Conservation (phyloP, 2,329 filamentous ascomycete species). For the Fusarium sororula region DNA sequence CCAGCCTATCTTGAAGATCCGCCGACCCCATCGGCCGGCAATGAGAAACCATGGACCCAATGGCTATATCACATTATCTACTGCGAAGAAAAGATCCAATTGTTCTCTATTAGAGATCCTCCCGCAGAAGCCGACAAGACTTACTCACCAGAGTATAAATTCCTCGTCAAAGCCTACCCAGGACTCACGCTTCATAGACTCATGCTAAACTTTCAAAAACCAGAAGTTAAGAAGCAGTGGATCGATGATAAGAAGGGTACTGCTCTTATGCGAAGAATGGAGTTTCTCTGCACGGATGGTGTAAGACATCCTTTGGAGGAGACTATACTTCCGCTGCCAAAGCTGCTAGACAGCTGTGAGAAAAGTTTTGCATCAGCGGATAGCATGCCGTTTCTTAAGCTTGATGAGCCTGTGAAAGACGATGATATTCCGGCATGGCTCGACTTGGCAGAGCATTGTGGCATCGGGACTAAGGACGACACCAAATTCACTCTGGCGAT, state of each 20-base stretch:
- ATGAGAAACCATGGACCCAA: neutral
- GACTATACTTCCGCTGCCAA: neutral
- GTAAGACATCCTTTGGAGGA: neutral
- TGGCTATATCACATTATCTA: neutral
- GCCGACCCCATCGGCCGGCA: neutral
- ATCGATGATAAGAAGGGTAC: neutral
- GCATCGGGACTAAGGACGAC: neutral
- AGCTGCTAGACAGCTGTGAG: neutral
- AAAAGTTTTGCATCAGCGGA: neutral
- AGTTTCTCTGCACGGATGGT: neutral
- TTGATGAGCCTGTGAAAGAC: neutral
- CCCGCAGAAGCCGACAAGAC: neutral
- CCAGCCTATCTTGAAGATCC: neutral
- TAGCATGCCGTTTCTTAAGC: neutral
- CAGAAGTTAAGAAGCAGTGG: neutral
- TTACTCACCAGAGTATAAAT: neutral
- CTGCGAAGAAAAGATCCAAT: neutral
- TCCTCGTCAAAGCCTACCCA: neutral
- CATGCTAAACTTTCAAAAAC: neutral
- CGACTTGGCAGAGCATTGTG: neutral
- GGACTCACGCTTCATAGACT: neutral
- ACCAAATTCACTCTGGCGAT: neutral
- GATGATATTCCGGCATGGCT: neutral
- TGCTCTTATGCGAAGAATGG: neutral
- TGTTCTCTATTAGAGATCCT: neutral